These are phyloP conservation scores for Diaporthe humulicola DNA, from an alignment of 2,329 filamentous ascomycete species.

Conservation along the genomic window DNA sequence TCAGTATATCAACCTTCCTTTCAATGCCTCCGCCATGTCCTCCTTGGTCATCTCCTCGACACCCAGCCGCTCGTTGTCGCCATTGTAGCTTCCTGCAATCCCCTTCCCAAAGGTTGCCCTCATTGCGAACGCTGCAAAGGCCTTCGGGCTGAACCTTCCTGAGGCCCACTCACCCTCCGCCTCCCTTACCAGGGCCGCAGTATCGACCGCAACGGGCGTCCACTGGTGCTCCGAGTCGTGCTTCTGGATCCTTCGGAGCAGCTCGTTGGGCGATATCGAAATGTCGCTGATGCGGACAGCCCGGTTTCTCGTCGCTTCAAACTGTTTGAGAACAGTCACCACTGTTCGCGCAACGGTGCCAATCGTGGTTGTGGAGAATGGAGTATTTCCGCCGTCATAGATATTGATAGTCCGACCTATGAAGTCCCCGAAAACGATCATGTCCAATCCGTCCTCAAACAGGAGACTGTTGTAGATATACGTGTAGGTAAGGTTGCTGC, in stretches of 20 bases:
- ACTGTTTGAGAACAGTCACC: constrained; percentile 44
- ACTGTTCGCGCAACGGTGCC: constrained; percentile 45
- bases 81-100: background rate
- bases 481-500: constrained; percentile 45
- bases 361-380: constrained; percentile 44
- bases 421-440: constrained; percentile 44
- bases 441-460: constrained; percentile 46
- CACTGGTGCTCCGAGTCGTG: constrained; percentile 3
- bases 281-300: constrained; percentile 42
- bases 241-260: constrained; percentile 3
- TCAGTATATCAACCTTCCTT: background rate
- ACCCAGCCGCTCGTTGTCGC: constrained; percentile 55
- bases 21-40: constrained; percentile 46
- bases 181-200: constrained; percentile 31
- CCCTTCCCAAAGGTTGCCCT: constrained; percentile 40
- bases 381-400: constrained; percentile 46
- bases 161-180: constrained; percentile 28
- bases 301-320: constrained; percentile 47
- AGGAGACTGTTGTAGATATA: constrained; percentile 47
- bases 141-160: constrained; percentile 47
- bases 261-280: constrained; percentile 22
- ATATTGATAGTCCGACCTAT: constrained; percentile 41
- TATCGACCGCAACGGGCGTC: background rate
- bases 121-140: constrained; percentile 43
- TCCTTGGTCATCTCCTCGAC: constrained; percentile 49